Evolutionary conservation across 2,329 filamentous ascomycete genomes (phyloP).

Genomic region (Aureobasidium subglaciale): DNA sequence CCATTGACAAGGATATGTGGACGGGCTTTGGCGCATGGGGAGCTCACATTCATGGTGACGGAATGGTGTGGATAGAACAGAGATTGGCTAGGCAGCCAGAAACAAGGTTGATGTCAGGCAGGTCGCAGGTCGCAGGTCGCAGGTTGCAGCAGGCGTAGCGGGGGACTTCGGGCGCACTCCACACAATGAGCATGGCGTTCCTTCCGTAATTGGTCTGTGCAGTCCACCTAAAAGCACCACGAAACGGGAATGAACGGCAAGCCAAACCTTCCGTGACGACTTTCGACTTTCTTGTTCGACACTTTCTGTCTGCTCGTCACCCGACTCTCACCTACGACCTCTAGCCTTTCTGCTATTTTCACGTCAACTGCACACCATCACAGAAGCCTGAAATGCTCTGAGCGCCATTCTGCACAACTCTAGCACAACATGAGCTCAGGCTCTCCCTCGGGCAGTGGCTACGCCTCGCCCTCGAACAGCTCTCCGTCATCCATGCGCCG

Average conservation of each 20-base stretch:
- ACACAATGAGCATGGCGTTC: neutral
- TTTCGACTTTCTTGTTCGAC: neutral
- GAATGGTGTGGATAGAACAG: neutral
- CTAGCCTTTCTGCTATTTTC: neutral
- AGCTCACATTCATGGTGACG: conserved; percentile 5
- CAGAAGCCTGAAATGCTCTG: neutral
- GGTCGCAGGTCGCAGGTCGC: neutral
- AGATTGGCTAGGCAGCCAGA: neutral
- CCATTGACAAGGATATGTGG: neutral
- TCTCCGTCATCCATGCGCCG: conserved; percentile 21
- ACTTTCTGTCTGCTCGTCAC: neutral
- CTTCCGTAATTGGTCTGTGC: too few species aligned
- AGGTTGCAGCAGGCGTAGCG: neutral
- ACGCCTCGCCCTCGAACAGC: conserved; percentile 22
- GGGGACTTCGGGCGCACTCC: neutral
- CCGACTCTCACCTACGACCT: neutral
- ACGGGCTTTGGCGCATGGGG: neutral
- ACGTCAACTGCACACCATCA: neutral
- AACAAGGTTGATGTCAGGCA: conserved; percentile 6
- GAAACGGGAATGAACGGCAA: neutral
- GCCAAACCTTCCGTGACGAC: conserved; percentile 7
- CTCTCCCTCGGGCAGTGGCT: conserved; percentile 26
- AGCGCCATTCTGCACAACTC: conserved; percentile 1
- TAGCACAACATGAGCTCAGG: conserved; percentile 27
- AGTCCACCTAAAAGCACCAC: too few species aligned